phyloP scores from a whole-genome alignment of 257 asterid genomes.

The Solanum lignicaule region DNA sequence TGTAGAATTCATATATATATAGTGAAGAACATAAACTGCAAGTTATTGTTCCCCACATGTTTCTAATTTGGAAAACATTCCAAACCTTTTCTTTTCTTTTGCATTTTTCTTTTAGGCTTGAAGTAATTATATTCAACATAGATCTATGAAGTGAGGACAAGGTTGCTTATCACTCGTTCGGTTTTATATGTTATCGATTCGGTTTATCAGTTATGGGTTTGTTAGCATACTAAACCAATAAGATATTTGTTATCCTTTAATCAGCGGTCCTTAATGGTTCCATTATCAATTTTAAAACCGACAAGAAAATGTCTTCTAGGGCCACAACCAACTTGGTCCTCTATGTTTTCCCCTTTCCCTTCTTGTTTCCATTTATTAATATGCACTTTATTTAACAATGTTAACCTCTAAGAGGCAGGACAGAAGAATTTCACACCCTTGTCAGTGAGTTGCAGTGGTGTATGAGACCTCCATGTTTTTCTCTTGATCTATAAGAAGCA shows the following conservation, averaged over 20 bases:
- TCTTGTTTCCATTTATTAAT: not conserved
- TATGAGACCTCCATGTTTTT: not conserved
- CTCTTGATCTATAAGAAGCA: not conserved
- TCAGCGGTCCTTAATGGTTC: not conserved
- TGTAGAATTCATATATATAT: not conserved
- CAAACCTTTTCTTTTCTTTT: not conserved
- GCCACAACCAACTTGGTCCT: not conserved
- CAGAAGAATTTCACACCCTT: not conserved
- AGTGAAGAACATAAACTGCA: not conserved
- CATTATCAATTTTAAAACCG: not conserved
- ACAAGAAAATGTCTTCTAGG: not conserved
- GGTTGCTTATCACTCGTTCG: not conserved
- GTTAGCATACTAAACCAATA: not conserved
- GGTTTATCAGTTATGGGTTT: not conserved
- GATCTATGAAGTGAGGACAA: not conserved
- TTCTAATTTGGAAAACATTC: not conserved
- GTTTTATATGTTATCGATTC: not conserved
- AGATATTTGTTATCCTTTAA: not conserved
- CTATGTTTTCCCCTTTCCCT: not conserved
- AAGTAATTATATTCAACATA: not conserved
- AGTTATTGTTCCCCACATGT: not conserved
- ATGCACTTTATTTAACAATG: not conserved
- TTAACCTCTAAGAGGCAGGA: not conserved
- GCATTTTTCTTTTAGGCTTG: not conserved
- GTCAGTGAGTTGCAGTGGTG: not conserved